Evolutionary conservation across 2,329 filamentous ascomycete species (phyloP), one percentile per base, ranked within the genome.

Genomic region (Colletotrichum gigasporum): DNA sequence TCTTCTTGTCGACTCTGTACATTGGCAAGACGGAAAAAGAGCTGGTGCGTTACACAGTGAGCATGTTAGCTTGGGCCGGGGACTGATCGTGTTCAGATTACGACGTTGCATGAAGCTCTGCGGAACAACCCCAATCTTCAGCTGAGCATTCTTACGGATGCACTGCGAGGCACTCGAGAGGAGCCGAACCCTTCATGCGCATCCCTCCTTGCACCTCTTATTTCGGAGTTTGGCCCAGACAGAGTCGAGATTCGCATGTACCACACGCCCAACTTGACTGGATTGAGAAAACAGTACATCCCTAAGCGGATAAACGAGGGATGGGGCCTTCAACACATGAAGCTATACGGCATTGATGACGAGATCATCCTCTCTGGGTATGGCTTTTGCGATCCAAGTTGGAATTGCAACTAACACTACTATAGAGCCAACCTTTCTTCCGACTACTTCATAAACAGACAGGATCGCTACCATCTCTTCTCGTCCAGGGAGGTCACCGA

Each of bases 281-380:
- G 96, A 0, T 71, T 96, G 61, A 87, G 90, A 52, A 98, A 98
- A 79, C 89, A 90, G 71, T 83, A 92, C 69, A 87, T 98, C 2
- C 96, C 96, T 0, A 92, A 88, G 73, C 86, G 96, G 18, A 95
- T 99, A 75, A 99, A 99, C 70, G 96, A 99, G 79, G 96, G 96
- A 16, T 99, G 96, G 96, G 96, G 96, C 1, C 79, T 99, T 66
- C 96, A 99, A 75, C 96, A 99, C 74, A 99, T 99, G 95, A 99
- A 99, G 83, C 83, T 99, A 0, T 99, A 99, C 71, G 96, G 96
- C 0, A 82, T 97, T 20, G 96, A 99, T 71, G 94, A 99, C 72
- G 94, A 97, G 76, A 91, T 99, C 62, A 95, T 99, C 68, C 87
- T 99, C 71, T 97, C 94, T 7, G 94, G 94, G 87, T 93, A 85